Base-by-base conservation (phyloP, 1,284 basidiomycete genomes). In the Puccinia coronata region DNA sequence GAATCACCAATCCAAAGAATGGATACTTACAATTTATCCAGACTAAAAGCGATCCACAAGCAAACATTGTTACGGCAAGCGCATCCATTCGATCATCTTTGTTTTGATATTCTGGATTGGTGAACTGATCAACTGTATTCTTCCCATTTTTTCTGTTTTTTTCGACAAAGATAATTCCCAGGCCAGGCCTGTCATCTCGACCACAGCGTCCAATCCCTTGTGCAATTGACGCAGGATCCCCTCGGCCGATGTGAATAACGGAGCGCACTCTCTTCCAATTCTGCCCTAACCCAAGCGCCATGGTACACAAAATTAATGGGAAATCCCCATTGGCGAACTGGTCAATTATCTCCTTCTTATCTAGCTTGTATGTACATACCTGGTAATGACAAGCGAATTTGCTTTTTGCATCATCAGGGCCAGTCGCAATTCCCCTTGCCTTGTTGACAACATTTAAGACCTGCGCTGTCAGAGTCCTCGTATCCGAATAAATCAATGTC, bases 101-200 rank as follows among this genome's bases (percentile, higher is more conserved):
- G 2, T 34, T 20, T 39, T 57, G 55, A 39, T 25, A 23, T 43
- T n/a, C 63, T 39, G 25, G 14, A 39, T n/a, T 16, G 4, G 2
- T 39, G 8, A 23, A 14, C n/a, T n/a, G n/a, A n/a, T n/a, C n/a
- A n/a, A n/a, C n/a, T n/a, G n/a, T n/a, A n/a, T n/a, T n/a, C n/a
- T 36, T 43, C 2, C 2, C 39, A n/a, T n/a, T n/a, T n/a, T n/a
- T n/a, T n/a, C n/a, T n/a, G n/a, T n/a, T n/a, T n/a, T n/a, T n/a
- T n/a, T 67, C 63, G n/a, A 67, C n/a, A 43, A 67, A 67, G 11
- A 67, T 1, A 28, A 67, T 67, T 23, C 8, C 63, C 18, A 67
- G 11, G 2, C 23, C 63, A 23, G 63, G 63, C 25, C 9, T 23
- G 8, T 39, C 39, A n/a, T 41, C 39, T 3, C 63, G 34, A 11